phyloP scores from a whole-genome alignment of 2,329 filamentous ascomycete species.

The Dactylellina cionopaga region DNA sequence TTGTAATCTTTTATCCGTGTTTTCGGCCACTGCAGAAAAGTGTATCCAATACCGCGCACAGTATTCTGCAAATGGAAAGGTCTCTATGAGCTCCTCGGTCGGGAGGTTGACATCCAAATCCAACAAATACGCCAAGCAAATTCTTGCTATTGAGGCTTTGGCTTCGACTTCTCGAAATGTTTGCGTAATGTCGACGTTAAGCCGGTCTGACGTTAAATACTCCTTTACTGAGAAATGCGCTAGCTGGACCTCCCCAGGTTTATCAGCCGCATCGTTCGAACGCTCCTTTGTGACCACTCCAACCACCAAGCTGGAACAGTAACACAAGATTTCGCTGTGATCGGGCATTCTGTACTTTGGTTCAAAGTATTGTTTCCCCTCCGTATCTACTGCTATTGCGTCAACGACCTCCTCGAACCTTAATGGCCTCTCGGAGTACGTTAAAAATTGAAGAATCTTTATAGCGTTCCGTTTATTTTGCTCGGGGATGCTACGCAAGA shows the following conservation, averaged over 20 bases:
- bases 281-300: slow-evolving; percentile 3
- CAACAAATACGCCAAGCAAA: slow-evolving; percentile 57
- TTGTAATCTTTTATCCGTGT: slow-evolving; percentile 24
- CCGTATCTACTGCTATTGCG: no score
- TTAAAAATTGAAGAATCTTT: slow-evolving; percentile 57
- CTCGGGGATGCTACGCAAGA: slow-evolving; percentile 54
- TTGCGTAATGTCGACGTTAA: slow-evolving; percentile 9
- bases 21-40: no score
- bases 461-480: slow-evolving; percentile 51
- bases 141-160: slow-evolving; percentile 49
- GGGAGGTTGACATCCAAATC: no score
- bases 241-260: slow-evolving; percentile 50
- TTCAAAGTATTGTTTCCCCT: slow-evolving; percentile 55
- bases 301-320: slow-evolving; percentile 57
- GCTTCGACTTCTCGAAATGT: slow-evolving; percentile 42
- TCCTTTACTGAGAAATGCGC: slow-evolving; percentile 59
- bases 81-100: no score
- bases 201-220: slow-evolving; percentile 57
- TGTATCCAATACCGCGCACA: no score
- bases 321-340: slow-evolving; percentile 55
- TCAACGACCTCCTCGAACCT: slow-evolving; percentile 57
- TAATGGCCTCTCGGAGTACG: slow-evolving; percentile 56
- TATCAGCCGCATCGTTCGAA: neutral
- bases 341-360: slow-evolving; percentile 55
- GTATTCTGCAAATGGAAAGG: no score